Percentiles rank a stretch among this genome's conserved stretches.
Evolutionary conservation across 2,329 filamentous ascomycete species (phyloP).

Genomic region (Ceratocystis albifundus): DNA sequence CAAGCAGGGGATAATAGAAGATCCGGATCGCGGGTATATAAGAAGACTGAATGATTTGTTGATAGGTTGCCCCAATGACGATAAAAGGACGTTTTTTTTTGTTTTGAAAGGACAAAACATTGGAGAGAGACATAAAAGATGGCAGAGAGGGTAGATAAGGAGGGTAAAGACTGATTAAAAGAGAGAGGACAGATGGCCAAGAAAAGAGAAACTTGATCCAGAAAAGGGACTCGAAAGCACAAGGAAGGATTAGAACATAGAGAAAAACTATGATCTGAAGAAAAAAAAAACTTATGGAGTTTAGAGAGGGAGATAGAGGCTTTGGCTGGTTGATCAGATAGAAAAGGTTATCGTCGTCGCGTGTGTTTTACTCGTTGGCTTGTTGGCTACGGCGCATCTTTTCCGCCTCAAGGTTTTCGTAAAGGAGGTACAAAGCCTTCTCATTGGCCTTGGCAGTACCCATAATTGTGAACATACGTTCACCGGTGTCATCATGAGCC

Average conservation of each 20-base stretch:
- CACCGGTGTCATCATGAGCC: constrained; percentile 90
- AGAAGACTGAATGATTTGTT: constrained; percentile 2
- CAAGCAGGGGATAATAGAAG: constrained; percentile 3
- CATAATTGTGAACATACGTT: constrained; percentile 99
- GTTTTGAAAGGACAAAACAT: background rate
- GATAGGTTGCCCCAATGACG: background rate
- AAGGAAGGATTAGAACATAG: background rate
- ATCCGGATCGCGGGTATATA: constrained; percentile 1
- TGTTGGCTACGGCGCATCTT: constrained; percentile 93
- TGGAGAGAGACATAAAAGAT: background rate
- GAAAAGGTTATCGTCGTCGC: constrained; percentile 11
- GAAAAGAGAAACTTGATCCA: constrained; percentile 15
- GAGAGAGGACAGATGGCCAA: constrained; percentile 12
- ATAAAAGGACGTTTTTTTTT: constrained; percentile 14
- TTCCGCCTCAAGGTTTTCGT: constrained; percentile 96
- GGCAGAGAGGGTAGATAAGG: background rate
- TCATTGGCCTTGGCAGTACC: constrained; percentile 89
- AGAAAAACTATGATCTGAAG: background rate
- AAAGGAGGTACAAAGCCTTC: constrained; percentile 87
- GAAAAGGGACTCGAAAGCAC: background rate
- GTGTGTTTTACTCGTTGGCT: constrained; percentile 37
- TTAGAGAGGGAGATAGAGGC: constrained; percentile 9
- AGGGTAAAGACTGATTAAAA: constrained; percentile 6
- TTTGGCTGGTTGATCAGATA: constrained; percentile 17
- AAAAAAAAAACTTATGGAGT: background rate